Evolutionary conservation across 306 rosid genomes (phyloP).

Genomic region (Cicer chorassanicum): DNA sequence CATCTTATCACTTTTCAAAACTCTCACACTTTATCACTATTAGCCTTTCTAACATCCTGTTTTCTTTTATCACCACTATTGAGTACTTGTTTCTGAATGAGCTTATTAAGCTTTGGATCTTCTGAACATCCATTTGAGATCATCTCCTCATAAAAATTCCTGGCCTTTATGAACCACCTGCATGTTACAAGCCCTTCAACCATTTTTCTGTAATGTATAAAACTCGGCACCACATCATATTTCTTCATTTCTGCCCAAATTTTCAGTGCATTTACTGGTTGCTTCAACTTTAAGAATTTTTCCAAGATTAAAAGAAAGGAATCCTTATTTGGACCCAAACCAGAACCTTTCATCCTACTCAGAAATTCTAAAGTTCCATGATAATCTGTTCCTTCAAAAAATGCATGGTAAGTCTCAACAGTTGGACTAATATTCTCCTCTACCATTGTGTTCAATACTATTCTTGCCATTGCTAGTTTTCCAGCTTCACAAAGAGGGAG

Average conservation of each 20-base stretch:
- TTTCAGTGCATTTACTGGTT: slow-evolving; percentile 73
- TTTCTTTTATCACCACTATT: slow-evolving; percentile 41
- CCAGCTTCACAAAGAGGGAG: slow-evolving; percentile 71
- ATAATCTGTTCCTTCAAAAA: slow-evolving; percentile 68
- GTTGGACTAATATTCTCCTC: slow-evolving; percentile 73
- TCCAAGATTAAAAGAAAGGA: slow-evolving; percentile 64
- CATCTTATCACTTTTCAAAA: slow-evolving; percentile 44
- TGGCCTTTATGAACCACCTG: slow-evolving; percentile 67
- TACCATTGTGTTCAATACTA: slow-evolving; percentile 60
- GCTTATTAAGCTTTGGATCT: slow-evolving; percentile 70
- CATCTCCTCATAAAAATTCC: slow-evolving; percentile 69
- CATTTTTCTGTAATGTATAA: slow-evolving; percentile 64
- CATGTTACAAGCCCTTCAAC: slow-evolving; percentile 69
- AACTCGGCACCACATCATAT: slow-evolving; percentile 57
- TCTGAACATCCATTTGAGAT: slow-evolving; percentile 58
- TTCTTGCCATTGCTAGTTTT: slow-evolving; percentile 69
- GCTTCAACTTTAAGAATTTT: slow-evolving; percentile 62
- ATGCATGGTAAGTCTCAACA: slow-evolving; percentile 77
- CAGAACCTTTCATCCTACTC: slow-evolving; percentile 63
- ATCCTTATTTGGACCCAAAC: slow-evolving; percentile 64
- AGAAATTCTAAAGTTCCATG: slow-evolving; percentile 71
- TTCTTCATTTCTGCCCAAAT: slow-evolving; percentile 73
- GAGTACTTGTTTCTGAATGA: slow-evolving; percentile 57
- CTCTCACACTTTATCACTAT: slow-evolving; percentile 35
- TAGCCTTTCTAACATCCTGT: slow-evolving; percentile 42